phyloP scores from a whole-genome alignment of 2,329 filamentous ascomycete genomes.

The Rutstroemia sp. region DNA sequence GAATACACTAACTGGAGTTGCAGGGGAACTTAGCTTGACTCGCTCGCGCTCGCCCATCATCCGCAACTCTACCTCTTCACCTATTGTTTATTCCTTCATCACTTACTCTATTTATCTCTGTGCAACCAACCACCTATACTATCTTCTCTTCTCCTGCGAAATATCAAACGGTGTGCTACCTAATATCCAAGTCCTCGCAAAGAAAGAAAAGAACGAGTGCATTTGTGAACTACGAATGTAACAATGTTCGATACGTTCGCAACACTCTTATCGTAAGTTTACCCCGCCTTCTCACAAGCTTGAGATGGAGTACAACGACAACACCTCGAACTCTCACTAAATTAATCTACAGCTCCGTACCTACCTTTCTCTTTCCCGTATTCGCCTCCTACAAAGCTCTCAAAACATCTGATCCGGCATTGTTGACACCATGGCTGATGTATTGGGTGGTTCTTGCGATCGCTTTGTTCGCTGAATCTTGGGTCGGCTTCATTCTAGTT shows the following conservation, averaged over 20 bases:
- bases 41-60: background rate
- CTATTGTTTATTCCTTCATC: background rate
- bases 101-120: background rate
- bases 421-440: conserved; percentile 96
- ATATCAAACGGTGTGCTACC: background rate
- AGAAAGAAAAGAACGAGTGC: background rate
- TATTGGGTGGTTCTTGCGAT: conserved; percentile 94
- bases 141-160: background rate
- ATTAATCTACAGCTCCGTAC: conserved; percentile 55
- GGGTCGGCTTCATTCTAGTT: conserved; percentile 76
- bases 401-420: conserved; percentile 80
- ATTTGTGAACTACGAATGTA: background rate
- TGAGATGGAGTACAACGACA: background rate
- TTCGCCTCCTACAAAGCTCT: conserved; percentile 98
- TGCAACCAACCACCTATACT: background rate
- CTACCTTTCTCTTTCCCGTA: conserved; percentile 87
- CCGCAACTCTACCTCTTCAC: background rate
- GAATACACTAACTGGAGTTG: too few species aligned
- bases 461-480: conserved; percentile 75
- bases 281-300: conserved; percentile 17
- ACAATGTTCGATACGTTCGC: conserved; percentile 72
- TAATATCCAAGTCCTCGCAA: background rate
- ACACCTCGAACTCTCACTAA: conserved; percentile 13
- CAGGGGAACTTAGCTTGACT: background rate
- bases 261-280: conserved; percentile 67